A percentile compares a stretch with the other conserved stretches of the same genome.
phyloP scores from a whole-genome alignment of 768 basidiomycete species.

The Mycena latifolia region DNA sequence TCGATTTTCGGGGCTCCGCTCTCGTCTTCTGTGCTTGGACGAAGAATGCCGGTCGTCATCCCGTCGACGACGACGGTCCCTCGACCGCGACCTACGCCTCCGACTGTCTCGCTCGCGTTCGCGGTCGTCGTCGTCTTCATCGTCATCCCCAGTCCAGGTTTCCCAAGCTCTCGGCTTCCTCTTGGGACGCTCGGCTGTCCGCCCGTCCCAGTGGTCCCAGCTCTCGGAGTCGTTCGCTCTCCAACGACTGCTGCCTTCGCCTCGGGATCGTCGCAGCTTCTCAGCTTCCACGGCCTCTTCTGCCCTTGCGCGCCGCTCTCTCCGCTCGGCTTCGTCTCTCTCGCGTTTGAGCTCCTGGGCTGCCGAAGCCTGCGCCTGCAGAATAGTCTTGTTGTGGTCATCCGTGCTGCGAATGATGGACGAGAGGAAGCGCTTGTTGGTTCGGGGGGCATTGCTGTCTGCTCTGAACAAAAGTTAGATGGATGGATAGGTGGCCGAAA shows the following conservation, averaged over 20 bases:
- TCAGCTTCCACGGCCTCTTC: slow-evolving; percentile 83
- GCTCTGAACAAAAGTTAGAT: slow-evolving; percentile 52
- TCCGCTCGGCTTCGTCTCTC: slow-evolving; percentile 73
- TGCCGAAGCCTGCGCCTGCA: slow-evolving; percentile 78
- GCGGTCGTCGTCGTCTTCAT: slow-evolving; percentile 52
- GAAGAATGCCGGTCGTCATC: slow-evolving; percentile 38
- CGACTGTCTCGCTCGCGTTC: slow-evolving; percentile 41
- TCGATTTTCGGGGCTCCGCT: slow-evolving; percentile 33
- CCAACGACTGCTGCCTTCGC: slow-evolving; percentile 38
- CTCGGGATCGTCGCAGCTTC: slow-evolving; percentile 55
- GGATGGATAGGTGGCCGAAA: neutral
- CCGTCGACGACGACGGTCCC: slow-evolving; percentile 21
- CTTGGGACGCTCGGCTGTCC: slow-evolving; percentile 48
- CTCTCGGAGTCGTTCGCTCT: slow-evolving; percentile 40
- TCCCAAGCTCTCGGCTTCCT: slow-evolving; percentile 64
- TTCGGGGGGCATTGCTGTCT: slow-evolving; percentile 79
- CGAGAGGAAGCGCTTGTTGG: slow-evolving; percentile 86
- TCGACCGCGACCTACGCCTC: slow-evolving; percentile 34
- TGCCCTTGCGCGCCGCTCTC: slow-evolving; percentile 73
- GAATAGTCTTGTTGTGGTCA: slow-evolving; percentile 92
- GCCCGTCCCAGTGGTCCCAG: slow-evolving; percentile 67
- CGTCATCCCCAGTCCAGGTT: slow-evolving; percentile 57
- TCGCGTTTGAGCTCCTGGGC: slow-evolving; percentile 80
- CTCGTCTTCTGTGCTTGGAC: slow-evolving; percentile 38
- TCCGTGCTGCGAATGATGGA: slow-evolving; percentile 95